A percentile compares a stretch with the other conserved stretches of the same genome.
These are phyloP conservation scores for Spirogloea muscicola DNA, from an alignment of 139 green algal species.

Conservation along the genomic window DNA sequence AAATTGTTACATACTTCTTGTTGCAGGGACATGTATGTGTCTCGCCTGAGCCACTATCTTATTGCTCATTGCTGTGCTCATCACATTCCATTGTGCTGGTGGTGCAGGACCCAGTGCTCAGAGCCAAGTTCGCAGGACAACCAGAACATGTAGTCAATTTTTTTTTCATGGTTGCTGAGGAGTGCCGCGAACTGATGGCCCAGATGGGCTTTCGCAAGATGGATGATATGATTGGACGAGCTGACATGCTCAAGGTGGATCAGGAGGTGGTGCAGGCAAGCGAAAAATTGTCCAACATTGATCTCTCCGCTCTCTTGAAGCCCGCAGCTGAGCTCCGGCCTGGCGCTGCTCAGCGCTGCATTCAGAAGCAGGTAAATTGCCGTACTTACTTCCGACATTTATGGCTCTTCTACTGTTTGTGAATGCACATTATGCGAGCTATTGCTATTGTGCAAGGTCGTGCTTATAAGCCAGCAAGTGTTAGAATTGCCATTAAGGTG, in stretches of 20 bases:
- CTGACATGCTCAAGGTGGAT: constrained; percentile 74
- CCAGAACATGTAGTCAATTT: constrained; percentile 92
- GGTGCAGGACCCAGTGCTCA: constrained; percentile 86
- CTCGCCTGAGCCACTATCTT: too few species aligned
- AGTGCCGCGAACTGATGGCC: constrained; percentile 80
- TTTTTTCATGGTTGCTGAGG: constrained; percentile 90
- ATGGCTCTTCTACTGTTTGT: too few species aligned
- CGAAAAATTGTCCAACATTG: constrained; percentile 73
- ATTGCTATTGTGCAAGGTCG: too few species aligned
- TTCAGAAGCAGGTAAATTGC: constrained; percentile 50
- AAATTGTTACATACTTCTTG: too few species aligned
- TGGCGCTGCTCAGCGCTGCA: constrained; percentile 65
- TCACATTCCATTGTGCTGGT: too few species aligned
- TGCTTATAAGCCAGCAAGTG: too few species aligned
- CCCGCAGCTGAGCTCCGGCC: constrained; percentile 77
- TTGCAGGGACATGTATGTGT: too few species aligned
- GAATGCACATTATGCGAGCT: too few species aligned
- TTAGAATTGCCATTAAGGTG: too few species aligned
- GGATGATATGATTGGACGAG: constrained; percentile 81
- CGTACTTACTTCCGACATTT: too few species aligned
- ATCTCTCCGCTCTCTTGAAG: constrained; percentile 76
- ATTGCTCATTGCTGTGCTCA: too few species aligned
- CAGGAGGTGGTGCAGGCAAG: constrained; percentile 58
- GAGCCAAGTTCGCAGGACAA: constrained; percentile 84
- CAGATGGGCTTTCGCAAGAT: constrained; percentile 72